Base-by-base conservation (phyloP, 306 rosid species). In the Cyamopsis tetragonoloba region DNA sequence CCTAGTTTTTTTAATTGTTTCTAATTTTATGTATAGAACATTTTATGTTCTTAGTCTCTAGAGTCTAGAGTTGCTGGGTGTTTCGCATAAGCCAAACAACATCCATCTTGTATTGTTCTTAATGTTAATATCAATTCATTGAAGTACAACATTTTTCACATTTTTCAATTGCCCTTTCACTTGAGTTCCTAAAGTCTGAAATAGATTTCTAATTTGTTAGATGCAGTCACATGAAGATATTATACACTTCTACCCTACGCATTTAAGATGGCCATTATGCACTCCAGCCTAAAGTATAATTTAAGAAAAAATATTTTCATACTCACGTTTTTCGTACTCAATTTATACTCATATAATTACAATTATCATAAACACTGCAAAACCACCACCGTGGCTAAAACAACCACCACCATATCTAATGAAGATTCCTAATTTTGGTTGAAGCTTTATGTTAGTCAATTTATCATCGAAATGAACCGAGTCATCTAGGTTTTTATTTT, bases 21-120 rank as follows among this genome's bases (percentile, higher is more conserved):
- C 54, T 73, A n/a, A n/a, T n/a, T n/a, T n/a, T n/a, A n/a, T 64
- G 77, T 68, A 75, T 49, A 76, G 67, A 72, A 34, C 62, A 37
- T 27, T 69, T 42, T 59, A 2, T 26, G 39, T 6, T 54, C 43
- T 46, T 23, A 17, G 32, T 66, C 30, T 23, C n/a, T 17, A 4
- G 68, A 44, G 58, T 23, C n/a, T 17, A 4, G 68, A 44, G 58
- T 7, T 43, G 32, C 9, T 17, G 28, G 39, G 51, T 43, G 73
- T 44, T 74, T 74, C 20, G 17, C 19, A n/a, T 18, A 15, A 32
- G 60, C 19, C 27, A 44, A 54, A 62, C 20, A 44, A 34, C 32
- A 43, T 32, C 61, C 24, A 15, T 74, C 60, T 44, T 65, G 67
- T 44, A 65, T 64, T 54, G 32, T 64, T 73, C 57, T 20, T 62